Evolutionary conservation across 164 flowering plant genomes (phyloP), one percentile per base, ranked within the genome.

Genomic region (Stephania cephalantha): DNA sequence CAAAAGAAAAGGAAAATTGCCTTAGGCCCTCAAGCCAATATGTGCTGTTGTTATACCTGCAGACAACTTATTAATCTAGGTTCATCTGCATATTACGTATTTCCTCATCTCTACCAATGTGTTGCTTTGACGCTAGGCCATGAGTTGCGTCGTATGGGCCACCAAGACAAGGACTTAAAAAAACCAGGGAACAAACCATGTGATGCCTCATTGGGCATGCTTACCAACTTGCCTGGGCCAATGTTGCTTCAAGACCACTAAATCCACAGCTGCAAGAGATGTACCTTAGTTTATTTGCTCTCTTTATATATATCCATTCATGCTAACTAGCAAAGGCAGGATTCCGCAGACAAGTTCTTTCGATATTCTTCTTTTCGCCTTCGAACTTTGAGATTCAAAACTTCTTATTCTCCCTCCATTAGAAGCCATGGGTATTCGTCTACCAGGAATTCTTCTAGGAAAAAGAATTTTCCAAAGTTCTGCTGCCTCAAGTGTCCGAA

Each of bases 381-480:
- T 65, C 64, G 4, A 15, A 50, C 55, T 50, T 58, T 58, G n/a
- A 58, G 64, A 58, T 20, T 11, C 12, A 3, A 6, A 70, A 7
- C 20, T 44, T 46, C n/a, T 65, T 64, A 29, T 15, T 5, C 48
- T 29, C 9, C 30, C 35, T 20, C 25, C 20, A 6, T 12, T 20
- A 71, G 44, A 50, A 48, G 31, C 61, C 72, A 78, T 81, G 81
- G 83, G 71, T 29, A 64, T 79, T 55, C 55, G 68, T 61, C 52
- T 79, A 15, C 78, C 76, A 8, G 76, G 7, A 70, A 73, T 31
- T 13, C 7, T 12, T 72, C 74, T 10, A 3, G 22, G 53, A 3
- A 79, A 77, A 74, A 70, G 69, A 45, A 72, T 66, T 71, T 69
- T 29, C 9, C 20, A 18, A 8, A 61, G 22, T 61, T 18, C 66